A percentile compares a stretch with the other conserved stretches of the same genome.
Conservation (phyloP, 73 alveolate species). For the Paramecium sexaurelia region DNA sequence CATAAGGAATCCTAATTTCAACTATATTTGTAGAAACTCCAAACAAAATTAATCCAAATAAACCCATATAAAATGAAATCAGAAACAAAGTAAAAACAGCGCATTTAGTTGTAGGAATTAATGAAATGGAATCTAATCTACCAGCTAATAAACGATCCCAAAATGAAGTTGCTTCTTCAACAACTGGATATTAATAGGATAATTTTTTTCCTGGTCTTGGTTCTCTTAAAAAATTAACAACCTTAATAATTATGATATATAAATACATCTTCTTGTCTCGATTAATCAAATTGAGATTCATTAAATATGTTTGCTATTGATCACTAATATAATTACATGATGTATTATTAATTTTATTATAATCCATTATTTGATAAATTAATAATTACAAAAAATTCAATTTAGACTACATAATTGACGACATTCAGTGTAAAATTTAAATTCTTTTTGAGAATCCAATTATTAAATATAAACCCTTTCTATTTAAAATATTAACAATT, state of each 20-base stretch:
- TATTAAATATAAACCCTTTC: too few species aligned
- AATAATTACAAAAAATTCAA: background rate
- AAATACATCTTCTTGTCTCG: slow-evolving; percentile 7
- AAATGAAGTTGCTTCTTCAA: background rate
- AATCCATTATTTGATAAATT: background rate
- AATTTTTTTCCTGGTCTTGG: background rate
- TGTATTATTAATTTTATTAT: slow-evolving; percentile 21
- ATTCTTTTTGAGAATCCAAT: too few species aligned
- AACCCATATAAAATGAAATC: slow-evolving; percentile 31
- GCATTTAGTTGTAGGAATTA: slow-evolving; percentile 9
- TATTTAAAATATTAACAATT: too few species aligned
- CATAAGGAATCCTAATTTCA: background rate
- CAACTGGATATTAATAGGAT: background rate
- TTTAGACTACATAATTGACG: background rate
- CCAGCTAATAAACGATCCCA: background rate
- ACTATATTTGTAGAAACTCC: slow-evolving; percentile 2
- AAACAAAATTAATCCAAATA: slow-evolving; percentile 16
- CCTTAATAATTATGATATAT: background rate
- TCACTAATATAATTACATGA: background rate
- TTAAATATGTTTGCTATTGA: background rate
- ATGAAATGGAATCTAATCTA: background rate
- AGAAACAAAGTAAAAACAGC: slow-evolving; percentile 1
- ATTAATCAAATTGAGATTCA: slow-evolving; percentile 9
- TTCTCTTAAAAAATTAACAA: slow-evolving; percentile 12
- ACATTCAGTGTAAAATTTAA: background rate